A percentile compares a stretch with the other conserved stretches of the same genome.
Evolutionary conservation across 2,329 filamentous ascomycete species (phyloP).

Genomic region (Xylaria digitata): DNA sequence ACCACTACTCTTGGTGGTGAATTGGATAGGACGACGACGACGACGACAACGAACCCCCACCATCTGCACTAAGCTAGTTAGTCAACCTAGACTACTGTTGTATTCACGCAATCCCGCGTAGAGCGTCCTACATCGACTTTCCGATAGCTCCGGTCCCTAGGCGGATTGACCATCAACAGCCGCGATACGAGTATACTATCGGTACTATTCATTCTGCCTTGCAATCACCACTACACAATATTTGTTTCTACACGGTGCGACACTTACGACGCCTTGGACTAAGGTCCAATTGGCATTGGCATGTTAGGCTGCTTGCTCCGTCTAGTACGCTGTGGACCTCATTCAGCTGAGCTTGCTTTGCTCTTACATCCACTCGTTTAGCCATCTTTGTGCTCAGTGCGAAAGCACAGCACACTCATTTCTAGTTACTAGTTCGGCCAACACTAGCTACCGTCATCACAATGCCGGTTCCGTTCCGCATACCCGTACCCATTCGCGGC

Average conservation of each 20-base stretch:
- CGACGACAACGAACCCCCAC: background rate
- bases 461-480: slow-evolving; percentile 45
- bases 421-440: slow-evolving; percentile 42
- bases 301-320: slow-evolving; percentile 6
- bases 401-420: slow-evolving; percentile 8
- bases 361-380: slow-evolving; percentile 17
- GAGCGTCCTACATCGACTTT: slow-evolving; percentile 19
- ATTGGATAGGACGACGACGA: slow-evolving; percentile 22
- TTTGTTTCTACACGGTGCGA: slow-evolving; percentile 1
- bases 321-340: slow-evolving; percentile 15
- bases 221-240: background rate
- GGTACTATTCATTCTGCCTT: background rate
- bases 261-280: slow-evolving; percentile 20
- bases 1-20: slow-evolving; percentile 1
- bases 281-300: slow-evolving; percentile 28
- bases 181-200: background rate
- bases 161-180: slow-evolving; percentile 10
- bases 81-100: slow-evolving; percentile 7
- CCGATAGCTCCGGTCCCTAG: slow-evolving; percentile 14
- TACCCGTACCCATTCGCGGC: slow-evolving; percentile 40
- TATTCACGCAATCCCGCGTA: slow-evolving; percentile 17
- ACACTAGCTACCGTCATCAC: slow-evolving; percentile 12
- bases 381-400: slow-evolving; percentile 1
- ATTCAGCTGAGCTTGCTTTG: slow-evolving; percentile 26
- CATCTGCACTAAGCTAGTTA: background rate